Evolutionary conservation across 345 rosid species (phyloP).

Genomic region (Noccaea caerulescens): DNA sequence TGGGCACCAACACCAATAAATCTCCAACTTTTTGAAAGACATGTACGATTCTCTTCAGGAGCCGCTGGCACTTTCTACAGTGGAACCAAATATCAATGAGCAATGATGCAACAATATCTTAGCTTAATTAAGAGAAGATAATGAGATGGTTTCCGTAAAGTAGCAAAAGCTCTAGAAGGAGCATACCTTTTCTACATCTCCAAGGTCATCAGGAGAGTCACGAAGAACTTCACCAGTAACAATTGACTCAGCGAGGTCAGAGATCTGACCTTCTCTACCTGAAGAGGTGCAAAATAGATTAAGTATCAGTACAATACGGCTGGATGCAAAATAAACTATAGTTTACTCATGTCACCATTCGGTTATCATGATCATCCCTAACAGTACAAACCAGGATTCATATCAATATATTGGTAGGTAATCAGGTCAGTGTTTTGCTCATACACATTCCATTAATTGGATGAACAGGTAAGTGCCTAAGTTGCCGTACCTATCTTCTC

Average conservation of each 20-base stretch:
- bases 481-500: conserved; percentile 79
- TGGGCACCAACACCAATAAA: conserved; percentile 35
- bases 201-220: conserved; percentile 11
- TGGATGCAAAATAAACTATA: background rate
- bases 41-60: conserved; percentile 17
- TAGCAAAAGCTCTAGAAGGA: conserved; percentile 7
- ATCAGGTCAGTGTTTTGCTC: conserved; percentile 10
- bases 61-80: conserved; percentile 32
- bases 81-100: conserved; percentile 3
- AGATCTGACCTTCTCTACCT: conserved; percentile 67
- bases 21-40: conserved; percentile 39
- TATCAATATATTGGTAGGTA: conserved; percentile 14
- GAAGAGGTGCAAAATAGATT: conserved; percentile 39
- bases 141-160: conserved; percentile 11
- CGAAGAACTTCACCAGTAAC: conserved; percentile 57
- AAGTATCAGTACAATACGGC: background rate
- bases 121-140: background rate
- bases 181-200: conserved; percentile 39
- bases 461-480: conserved; percentile 17
- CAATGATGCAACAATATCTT: conserved; percentile 14
- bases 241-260: conserved; percentile 75
- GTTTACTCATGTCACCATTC: conserved; percentile 1
- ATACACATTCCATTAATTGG: conserved; percentile 1
- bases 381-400: conserved; percentile 2
- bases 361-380: conserved; percentile 9